A percentile compares a stretch with the other conserved stretches of the same genome.
phyloP scores from a whole-genome alignment of 345 rosid species.

The Dimocarpus longan region DNA sequence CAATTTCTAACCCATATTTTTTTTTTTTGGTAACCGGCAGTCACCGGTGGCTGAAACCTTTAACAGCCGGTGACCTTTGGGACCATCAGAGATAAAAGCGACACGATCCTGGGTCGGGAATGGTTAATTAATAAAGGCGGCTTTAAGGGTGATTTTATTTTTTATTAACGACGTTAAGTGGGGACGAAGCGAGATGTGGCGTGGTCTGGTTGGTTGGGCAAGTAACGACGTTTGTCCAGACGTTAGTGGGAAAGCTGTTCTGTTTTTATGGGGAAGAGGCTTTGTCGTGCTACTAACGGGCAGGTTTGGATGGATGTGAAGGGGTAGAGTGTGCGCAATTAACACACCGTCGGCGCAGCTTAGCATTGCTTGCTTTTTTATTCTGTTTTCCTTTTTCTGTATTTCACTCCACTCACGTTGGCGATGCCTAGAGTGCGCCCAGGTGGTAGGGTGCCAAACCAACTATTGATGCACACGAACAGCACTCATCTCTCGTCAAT shows the following conservation, averaged over 20 bases:
- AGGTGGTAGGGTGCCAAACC: not conserved
- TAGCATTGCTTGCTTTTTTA: slow-evolving; percentile 12
- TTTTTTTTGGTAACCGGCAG: slow-evolving; percentile 41
- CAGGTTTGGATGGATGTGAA: slow-evolving; percentile 56
- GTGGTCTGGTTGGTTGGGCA: slow-evolving; percentile 25
- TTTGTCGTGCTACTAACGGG: slow-evolving; percentile 80
- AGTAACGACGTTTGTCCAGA: slow-evolving; percentile 51
- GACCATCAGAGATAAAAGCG: slow-evolving; percentile 30
- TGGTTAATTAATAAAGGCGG: slow-evolving; percentile 41
- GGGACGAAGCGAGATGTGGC: slow-evolving; percentile 24
- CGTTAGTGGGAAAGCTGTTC: slow-evolving; percentile 59
- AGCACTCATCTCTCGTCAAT: slow-evolving; percentile 21
- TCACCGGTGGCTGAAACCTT: slow-evolving; percentile 42
- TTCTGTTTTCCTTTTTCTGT: not conserved
- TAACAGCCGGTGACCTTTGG: slow-evolving; percentile 38
- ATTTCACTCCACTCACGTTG: not conserved
- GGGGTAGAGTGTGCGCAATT: slow-evolving; percentile 30
- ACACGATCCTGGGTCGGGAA: slow-evolving; percentile 21
- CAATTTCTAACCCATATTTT: slow-evolving; percentile 59
- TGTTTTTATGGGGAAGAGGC: slow-evolving; percentile 64
- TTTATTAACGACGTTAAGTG: slow-evolving; percentile 48
- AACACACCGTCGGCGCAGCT: slow-evolving; percentile 25
- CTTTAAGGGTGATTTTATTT: slow-evolving; percentile 11
- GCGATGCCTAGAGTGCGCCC: slow-evolving; percentile 32
- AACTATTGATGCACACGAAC: not conserved